Evolutionary conservation across 352 stramenopile genomes (phyloP).

Genomic region (Thalassiosira exigua): DNA sequence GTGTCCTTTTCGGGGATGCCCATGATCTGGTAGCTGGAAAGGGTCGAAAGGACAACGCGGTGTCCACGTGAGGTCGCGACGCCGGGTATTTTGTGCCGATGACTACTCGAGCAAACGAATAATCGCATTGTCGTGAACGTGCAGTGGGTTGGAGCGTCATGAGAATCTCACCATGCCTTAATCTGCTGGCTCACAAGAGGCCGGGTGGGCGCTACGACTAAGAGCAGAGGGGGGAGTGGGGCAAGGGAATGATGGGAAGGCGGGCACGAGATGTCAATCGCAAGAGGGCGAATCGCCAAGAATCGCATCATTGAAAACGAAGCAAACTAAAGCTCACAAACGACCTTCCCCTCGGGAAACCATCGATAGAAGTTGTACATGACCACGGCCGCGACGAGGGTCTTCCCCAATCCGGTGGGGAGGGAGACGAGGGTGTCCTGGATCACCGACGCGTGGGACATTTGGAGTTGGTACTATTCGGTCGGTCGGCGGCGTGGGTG

Average conservation of each 20-base stretch:
- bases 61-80: too few species aligned
- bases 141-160: too few species aligned
- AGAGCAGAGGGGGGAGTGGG: too few species aligned
- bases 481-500: too few species aligned
- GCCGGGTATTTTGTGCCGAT: too few species aligned
- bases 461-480: constrained; percentile 97
- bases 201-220: constrained; percentile 92
- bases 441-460: constrained; percentile 92
- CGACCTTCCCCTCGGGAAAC: constrained; percentile 89
- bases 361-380: constrained; percentile 99
- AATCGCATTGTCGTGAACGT: too few species aligned
- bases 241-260: too few species aligned
- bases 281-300: background rate
- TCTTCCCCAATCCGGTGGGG: constrained; percentile 99
- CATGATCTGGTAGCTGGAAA: constrained; percentile 81
- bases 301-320: constrained; percentile 3
- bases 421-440: constrained; percentile 98
- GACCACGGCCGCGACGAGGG: constrained; percentile 97
- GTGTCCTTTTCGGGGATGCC: constrained; percentile 89
- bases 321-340: constrained; percentile 59
- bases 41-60: background rate
- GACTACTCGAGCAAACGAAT: too few species aligned
- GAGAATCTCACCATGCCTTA: constrained; percentile 92
- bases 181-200: constrained; percentile 98
- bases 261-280: too few species aligned